A percentile compares a stretch with the other conserved stretches of the same genome.
These are phyloP conservation scores for Saururus chinensis DNA, from an alignment of 164 flowering plant genomes.

Conservation along the genomic window DNA sequence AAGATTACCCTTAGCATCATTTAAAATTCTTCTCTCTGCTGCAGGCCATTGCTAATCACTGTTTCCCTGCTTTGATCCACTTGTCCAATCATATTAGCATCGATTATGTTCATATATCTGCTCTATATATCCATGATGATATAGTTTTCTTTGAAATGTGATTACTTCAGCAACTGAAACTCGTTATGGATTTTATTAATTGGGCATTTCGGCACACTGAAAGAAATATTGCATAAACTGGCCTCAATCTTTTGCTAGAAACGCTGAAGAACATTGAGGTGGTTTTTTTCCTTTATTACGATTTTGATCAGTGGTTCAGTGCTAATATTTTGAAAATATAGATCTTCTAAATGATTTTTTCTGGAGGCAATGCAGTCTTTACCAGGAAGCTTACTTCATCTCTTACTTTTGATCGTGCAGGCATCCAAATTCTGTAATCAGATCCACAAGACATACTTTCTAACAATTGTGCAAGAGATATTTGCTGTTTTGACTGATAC, in stretches of 20 bases:
- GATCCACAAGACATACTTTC: constrained; percentile 70
- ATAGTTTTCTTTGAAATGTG: background rate
- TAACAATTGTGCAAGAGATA: constrained; percentile 90
- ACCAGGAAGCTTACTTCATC: too few species aligned
- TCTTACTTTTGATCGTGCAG: constrained; percentile 25
- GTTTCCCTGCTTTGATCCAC: constrained; percentile 83
- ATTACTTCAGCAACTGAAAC: constrained; percentile 70
- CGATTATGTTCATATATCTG: background rate
- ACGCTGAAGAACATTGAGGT: constrained; percentile 98
- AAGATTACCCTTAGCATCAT: constrained; percentile 98
- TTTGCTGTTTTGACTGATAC: constrained; percentile 99
- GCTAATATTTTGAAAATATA: background rate
- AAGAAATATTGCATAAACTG: constrained; percentile 96
- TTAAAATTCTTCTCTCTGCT: constrained; percentile 91
- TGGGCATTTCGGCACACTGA: constrained; percentile 99
- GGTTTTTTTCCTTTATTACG: background rate
- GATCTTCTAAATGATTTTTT: background rate
- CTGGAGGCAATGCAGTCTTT: too few species aligned
- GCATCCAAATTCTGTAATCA: constrained; percentile 89
- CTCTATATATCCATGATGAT: too few species aligned
- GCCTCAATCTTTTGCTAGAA: constrained; percentile 79
- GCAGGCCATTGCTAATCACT: constrained; percentile 92
- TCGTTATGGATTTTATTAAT: constrained; percentile 94
- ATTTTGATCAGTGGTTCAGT: background rate
- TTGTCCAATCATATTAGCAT: constrained; percentile 72